Evolutionary conservation across 2,329 filamentous ascomycete species (phyloP).

Genomic region (Fusarium multiceps): DNA sequence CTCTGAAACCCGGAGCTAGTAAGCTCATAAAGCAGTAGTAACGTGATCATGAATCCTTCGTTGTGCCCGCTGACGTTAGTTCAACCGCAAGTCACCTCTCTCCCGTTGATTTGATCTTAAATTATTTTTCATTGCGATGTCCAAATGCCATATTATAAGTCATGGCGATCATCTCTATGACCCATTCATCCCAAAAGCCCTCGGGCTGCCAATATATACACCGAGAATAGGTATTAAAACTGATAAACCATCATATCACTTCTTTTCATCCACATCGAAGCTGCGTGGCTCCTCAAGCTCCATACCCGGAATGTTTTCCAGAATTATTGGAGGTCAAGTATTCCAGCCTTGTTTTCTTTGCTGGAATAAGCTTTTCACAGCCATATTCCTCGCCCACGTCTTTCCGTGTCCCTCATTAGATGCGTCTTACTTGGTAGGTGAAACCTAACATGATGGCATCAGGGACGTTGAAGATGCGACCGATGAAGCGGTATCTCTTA

Average conservation of each 20-base stretch:
- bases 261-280: slow-evolving; percentile 22
- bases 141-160: slow-evolving; percentile 37
- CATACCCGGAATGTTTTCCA: background rate
- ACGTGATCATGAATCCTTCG: slow-evolving; percentile 5
- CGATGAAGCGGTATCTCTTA: slow-evolving; percentile 11
- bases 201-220: slow-evolving; percentile 43
- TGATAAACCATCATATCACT: slow-evolving; percentile 41
- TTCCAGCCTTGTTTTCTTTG: background rate
- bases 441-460: background rate
- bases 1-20: background rate
- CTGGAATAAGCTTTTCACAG: background rate
- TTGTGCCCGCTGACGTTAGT: slow-evolving; percentile 9
- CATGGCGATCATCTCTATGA: slow-evolving; percentile 36
- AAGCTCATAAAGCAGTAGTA: background rate
- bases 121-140: slow-evolving; percentile 34
- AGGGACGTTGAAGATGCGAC: slow-evolving; percentile 2
- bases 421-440: background rate
- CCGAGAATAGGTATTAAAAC: slow-evolving; percentile 48
- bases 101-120: background rate
- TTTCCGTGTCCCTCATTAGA: slow-evolving; percentile 23
- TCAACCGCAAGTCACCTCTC: background rate
- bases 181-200: slow-evolving; percentile 38
- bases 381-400: slow-evolving; percentile 6
- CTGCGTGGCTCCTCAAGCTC: slow-evolving; percentile 4
- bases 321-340: background rate